These are phyloP conservation scores for Rhizoctonia solani DNA, from an alignment of 1,284 basidiomycete genomes.

Conservation along the genomic window DNA sequence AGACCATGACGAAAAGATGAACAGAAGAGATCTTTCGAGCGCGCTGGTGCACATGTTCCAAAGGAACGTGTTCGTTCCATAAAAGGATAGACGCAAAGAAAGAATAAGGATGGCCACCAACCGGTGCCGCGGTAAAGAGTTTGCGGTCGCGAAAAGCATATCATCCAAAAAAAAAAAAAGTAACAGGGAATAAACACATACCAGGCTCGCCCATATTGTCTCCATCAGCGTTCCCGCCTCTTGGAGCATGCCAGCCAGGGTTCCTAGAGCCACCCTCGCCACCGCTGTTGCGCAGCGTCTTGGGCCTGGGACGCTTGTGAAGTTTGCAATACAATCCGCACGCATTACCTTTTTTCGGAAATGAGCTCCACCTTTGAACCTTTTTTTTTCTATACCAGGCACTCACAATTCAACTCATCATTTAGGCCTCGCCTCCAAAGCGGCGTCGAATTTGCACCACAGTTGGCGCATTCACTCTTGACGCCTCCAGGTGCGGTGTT, in stretches of 20 bases:
- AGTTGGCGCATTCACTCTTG: constrained; percentile 81
- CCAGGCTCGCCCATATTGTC: constrained; percentile 49
- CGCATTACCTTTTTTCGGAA: constrained; percentile 30
- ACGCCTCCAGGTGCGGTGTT: constrained; percentile 69
- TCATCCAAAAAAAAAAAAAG: too few species aligned
- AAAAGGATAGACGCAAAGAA: too few species aligned
- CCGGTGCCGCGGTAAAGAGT: too few species aligned
- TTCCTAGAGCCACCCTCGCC: constrained; percentile 52
- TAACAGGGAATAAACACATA: too few species aligned
- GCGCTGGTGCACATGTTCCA: too few species aligned
- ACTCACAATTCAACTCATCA: constrained; percentile 78
- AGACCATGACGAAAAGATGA: too few species aligned
- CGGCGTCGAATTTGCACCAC: constrained; percentile 80
- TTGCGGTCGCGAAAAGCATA: too few species aligned
- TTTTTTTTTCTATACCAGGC: too few species aligned
- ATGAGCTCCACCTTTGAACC: constrained; percentile 22
- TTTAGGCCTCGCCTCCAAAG: constrained; percentile 80
- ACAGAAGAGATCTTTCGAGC: too few species aligned
- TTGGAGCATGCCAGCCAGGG: constrained; percentile 38
- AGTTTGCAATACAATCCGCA: constrained; percentile 37
- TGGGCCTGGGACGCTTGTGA: constrained; percentile 82
- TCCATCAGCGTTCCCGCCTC: constrained; percentile 35
- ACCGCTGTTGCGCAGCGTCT: constrained; percentile 76
- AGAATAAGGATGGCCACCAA: constrained; percentile 38
- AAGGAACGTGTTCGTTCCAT: too few species aligned